Conservation (phyloP, 208 protist species). For the Angomonas ambiguus region DNA sequence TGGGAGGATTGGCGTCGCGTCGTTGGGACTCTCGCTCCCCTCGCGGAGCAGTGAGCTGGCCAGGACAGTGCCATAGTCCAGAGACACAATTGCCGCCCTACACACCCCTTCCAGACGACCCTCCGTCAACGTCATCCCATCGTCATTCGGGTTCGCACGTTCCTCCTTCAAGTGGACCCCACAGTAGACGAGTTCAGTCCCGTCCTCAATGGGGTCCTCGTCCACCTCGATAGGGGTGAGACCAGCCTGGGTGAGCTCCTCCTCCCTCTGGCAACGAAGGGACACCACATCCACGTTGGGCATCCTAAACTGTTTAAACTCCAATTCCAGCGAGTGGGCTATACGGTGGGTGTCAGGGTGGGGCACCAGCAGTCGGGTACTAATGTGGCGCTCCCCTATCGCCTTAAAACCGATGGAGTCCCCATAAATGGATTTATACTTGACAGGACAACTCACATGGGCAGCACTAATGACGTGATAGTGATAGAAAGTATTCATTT, state of each 20-base stretch:
- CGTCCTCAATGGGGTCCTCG: conserved; percentile 54
- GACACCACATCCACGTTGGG: conserved; percentile 71
- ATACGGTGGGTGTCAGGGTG: conserved; percentile 23
- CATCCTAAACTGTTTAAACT: conserved; percentile 61
- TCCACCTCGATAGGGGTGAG: conserved; percentile 59
- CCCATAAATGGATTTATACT: conserved; percentile 58
- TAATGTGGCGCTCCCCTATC: conserved; percentile 86
- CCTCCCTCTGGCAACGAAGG: conserved; percentile 48
- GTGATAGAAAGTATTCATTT: conserved; percentile 66
- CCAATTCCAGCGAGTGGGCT: conserved; percentile 37
- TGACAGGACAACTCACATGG: conserved; percentile 77
- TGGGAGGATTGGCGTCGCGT: conserved; percentile 23
- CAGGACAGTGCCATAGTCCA: conserved; percentile 85
- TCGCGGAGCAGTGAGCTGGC: conserved; percentile 37
- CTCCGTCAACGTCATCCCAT: conserved; percentile 41
- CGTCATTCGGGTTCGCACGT: conserved; percentile 78
- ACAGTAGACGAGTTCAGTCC: conserved; percentile 54
- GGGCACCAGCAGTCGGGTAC: conserved; percentile 53
- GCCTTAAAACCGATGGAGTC: conserved; percentile 62
- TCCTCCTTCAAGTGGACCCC: conserved; percentile 60
- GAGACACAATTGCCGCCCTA: conserved; percentile 63
- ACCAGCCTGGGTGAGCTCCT: not conserved
- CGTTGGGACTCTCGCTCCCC: not conserved
- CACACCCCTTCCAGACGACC: conserved; percentile 46
- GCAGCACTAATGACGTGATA: conserved; percentile 82